Base-by-base conservation (phyloP, 306 rosid genomes). In the Castanea mollissima region DNA sequence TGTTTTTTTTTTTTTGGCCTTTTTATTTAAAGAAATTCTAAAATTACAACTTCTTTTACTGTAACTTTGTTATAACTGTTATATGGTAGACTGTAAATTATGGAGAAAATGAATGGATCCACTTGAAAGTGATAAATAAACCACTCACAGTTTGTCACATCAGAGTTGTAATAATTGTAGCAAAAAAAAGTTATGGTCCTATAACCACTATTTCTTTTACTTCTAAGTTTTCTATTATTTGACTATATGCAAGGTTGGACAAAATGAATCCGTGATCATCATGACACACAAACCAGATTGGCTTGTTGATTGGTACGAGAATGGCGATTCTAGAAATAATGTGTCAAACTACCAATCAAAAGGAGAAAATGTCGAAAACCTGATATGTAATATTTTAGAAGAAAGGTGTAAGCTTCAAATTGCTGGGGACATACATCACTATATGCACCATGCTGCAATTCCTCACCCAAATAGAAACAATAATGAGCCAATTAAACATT, bases 361-460 rank as follows among this genome's bases (percentile, higher is more conserved):
- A 32, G 35, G 35, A 32, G 4, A 32, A 32, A 32, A 32, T 4
- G 83, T 95, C 25, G 81, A 93, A 2, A 88, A 95, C 84, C 79
- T 95, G 70, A 87, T 93, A 83, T 58, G 83, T 75, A 92, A 92
- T 87, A 81, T 87, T 88, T 77, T 93, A 72, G 91, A 79, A 82
- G 98, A 94, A 87, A 89, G 91, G 76, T 95, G 99, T 80, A 95
- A 92, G 87, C 97, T 92, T 79, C 91, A 94, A 62, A 87, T 95
- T 83, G 97, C 98, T 65, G 98, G 99, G 73, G 99, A 95, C 84
- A 88, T 95, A 91, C 99, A 95, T 88, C 99, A 95, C 87, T 95
- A 95, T 86, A 90, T 95, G 97, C 98, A 92, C 52, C 99, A 95
- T 88, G 89, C 93, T 35, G 80, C 79, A 76, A 89, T 84, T 6